Conservation (phyloP, 495 filamentous ascomycete species). For the Hamigera avellanea region DNA sequence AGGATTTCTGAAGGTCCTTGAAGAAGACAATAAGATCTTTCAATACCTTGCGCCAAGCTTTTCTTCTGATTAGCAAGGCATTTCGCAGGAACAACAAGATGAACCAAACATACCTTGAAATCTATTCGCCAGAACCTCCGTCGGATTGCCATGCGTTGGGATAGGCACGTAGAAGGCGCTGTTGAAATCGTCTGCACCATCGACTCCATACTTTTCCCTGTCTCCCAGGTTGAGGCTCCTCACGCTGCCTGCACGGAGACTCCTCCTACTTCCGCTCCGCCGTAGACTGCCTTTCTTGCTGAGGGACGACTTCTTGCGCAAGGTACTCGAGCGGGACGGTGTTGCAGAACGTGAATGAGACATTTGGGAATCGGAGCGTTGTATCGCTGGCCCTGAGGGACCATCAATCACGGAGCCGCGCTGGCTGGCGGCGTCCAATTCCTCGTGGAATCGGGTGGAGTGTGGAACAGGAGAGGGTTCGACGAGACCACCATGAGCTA, state of each 20-base stretch:
- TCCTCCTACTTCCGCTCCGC: slow-evolving; percentile 64
- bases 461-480: slow-evolving; percentile 34
- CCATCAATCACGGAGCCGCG: slow-evolving; percentile 49
- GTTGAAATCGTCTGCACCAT: slow-evolving; percentile 59
- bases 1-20: slow-evolving; percentile 80
- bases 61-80: not conserved
- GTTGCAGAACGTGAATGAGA: slow-evolving; percentile 36
- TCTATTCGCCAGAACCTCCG: slow-evolving; percentile 76
- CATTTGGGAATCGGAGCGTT: slow-evolving; percentile 42
- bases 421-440: slow-evolving; percentile 56
- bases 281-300: slow-evolving; percentile 62
- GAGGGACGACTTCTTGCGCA: slow-evolving; percentile 78
- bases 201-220: slow-evolving; percentile 39
- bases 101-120: slow-evolving; percentile 64
- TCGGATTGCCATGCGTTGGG: slow-evolving; percentile 76
- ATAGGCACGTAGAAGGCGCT: slow-evolving; percentile 83
- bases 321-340: slow-evolving; percentile 61
- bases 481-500: slow-evolving; percentile 25
- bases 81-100: not conserved
- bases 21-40: slow-evolving; percentile 95
- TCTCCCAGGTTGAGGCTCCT: slow-evolving; percentile 57
- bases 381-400: slow-evolving; percentile 28
- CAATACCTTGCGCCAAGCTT: slow-evolving; percentile 89
- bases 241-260: slow-evolving; percentile 71
- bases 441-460: slow-evolving; percentile 51